phyloP scores from a whole-genome alignment of 169 alveolate species.

The Fabrea salina region DNA sequence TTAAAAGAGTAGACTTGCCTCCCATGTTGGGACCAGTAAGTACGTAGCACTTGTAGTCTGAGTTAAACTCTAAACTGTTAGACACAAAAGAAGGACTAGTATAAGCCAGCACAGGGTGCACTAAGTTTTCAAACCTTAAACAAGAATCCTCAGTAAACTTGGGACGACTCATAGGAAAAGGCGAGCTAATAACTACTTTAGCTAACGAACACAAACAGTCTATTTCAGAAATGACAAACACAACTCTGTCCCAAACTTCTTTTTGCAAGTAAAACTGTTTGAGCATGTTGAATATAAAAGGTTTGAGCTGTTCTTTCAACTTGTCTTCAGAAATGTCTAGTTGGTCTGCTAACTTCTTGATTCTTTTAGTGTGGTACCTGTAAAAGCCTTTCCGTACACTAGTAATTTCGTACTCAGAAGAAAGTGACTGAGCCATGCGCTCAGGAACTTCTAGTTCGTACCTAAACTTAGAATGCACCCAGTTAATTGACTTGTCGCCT shows the following conservation, averaged over 20 bases:
- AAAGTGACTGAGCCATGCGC: conserved; percentile 61
- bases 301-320: conserved; percentile 78
- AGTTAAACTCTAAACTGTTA: conserved; percentile 64
- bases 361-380: conserved; percentile 61
- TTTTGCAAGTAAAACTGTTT: conserved; percentile 72
- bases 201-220: conserved; percentile 91
- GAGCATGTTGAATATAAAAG: conserved; percentile 76
- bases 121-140: neutral
- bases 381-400: conserved; percentile 86
- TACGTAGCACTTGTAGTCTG: conserved; percentile 58
- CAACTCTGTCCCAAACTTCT: conserved; percentile 64
- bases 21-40: conserved; percentile 99
- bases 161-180: conserved; percentile 48
- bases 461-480: conserved; percentile 83
- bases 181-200: conserved; percentile 33
- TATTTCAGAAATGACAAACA: conserved; percentile 84
- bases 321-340: conserved; percentile 87
- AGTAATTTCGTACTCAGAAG: conserved; percentile 88
- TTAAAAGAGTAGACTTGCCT: conserved; percentile 97
- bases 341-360: conserved; percentile 63
- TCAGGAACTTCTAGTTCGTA: conserved; percentile 90
- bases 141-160: conserved; percentile 28
- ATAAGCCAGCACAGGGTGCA: conserved; percentile 75
- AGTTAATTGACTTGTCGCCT: conserved; percentile 38
- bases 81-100: conserved; percentile 76